These are phyloP conservation scores for Mycena chlorophos DNA, from an alignment of 768 basidiomycete genomes.

Conservation along the genomic window DNA sequence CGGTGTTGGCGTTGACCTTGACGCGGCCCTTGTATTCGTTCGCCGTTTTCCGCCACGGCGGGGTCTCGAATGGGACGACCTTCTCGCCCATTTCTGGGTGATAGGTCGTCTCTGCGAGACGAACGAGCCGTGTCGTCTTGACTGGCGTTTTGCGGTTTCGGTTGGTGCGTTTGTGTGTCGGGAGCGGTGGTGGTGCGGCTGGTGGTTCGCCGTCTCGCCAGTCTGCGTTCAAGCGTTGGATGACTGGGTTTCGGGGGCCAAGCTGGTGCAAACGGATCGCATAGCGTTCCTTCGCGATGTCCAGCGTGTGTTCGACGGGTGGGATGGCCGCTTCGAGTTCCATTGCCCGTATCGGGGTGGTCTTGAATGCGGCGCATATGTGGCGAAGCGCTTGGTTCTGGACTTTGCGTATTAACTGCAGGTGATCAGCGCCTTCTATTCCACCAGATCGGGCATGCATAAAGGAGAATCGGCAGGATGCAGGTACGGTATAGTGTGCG, in stretches of 20 bases:
- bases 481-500: constrained; percentile 24
- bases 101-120: constrained; percentile 2
- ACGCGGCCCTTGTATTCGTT: not conserved
- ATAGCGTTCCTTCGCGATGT: not conserved
- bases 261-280: constrained; percentile 5
- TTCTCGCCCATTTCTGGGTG: constrained; percentile 6
- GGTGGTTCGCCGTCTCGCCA: constrained; percentile 10
- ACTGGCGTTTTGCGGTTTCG: not conserved
- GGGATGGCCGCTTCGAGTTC: constrained; percentile 24
- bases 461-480: constrained; percentile 25
- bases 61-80: not conserved
- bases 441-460: constrained; percentile 30
- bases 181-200: constrained; percentile 12
- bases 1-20: not conserved
- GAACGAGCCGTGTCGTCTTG: constrained; percentile 3
- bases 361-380: constrained; percentile 27
- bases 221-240: constrained; percentile 9
- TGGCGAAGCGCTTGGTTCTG: constrained; percentile 23
- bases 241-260: constrained; percentile 12
- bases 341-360: constrained; percentile 26
- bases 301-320: constrained; percentile 16
- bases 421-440: constrained; percentile 20
- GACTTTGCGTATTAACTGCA: constrained; percentile 11
- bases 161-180: not conserved
- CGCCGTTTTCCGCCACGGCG: not conserved